Conservation (phyloP, 768 basidiomycete genomes). For the Collybiopsis luxurians region DNA sequence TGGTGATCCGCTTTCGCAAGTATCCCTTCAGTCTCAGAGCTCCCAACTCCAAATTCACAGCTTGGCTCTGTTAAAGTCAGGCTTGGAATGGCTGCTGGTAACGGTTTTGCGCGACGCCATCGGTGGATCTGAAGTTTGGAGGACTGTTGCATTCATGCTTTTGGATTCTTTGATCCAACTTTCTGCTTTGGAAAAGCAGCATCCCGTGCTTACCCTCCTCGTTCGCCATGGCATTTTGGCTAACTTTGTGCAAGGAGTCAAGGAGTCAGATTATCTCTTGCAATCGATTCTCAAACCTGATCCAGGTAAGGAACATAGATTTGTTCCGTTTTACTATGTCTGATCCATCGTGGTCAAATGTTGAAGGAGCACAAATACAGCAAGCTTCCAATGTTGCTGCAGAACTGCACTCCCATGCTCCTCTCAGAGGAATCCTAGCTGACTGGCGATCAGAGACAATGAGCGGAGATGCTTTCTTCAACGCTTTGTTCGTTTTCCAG, state of each 20-base stretch:
- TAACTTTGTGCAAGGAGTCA: constrained; percentile 80
- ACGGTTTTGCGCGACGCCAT: constrained; percentile 87
- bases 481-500: constrained; percentile 10
- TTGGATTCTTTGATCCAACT: constrained; percentile 79
- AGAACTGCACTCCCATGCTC: constrained; percentile 6
- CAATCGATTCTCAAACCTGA: constrained; percentile 82
- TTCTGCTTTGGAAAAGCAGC: constrained; percentile 66
- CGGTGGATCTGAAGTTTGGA: constrained; percentile 96
- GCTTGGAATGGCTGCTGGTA: constrained; percentile 69
- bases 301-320: constrained; percentile 78
- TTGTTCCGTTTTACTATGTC: constrained; percentile 9
- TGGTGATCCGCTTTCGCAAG: constrained; percentile 34
- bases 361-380: not conserved
- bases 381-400: not conserved
- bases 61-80: constrained; percentile 60
- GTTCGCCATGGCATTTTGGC: constrained; percentile 73
- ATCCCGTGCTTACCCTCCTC: constrained; percentile 55
- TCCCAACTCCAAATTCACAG: constrained; percentile 57
- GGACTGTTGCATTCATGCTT: constrained; percentile 90
- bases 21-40: constrained; percentile 18
- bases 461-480: not conserved
- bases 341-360: constrained; percentile 4
- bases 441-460: constrained; percentile 2
- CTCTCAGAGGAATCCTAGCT: not conserved
- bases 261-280: constrained; percentile 75